Percentiles rank a stretch among this genome's conserved stretches.
Evolutionary conservation across 2,329 filamentous ascomycete species (phyloP).

Genomic region (Curvularia verruculosa): DNA sequence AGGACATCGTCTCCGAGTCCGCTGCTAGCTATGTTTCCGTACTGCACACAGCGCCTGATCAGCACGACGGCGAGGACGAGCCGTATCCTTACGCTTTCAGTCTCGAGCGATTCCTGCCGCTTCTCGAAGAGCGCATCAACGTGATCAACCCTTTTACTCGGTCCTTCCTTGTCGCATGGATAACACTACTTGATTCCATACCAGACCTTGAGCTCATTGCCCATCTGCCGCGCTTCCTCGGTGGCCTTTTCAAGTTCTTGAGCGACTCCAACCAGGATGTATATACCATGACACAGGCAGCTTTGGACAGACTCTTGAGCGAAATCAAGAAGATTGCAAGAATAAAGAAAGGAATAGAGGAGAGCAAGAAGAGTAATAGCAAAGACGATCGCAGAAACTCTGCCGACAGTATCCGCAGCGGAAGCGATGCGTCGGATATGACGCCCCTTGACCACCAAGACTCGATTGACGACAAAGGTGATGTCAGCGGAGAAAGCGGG

Average conservation of each 20-base stretch:
- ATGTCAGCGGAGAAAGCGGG: slow-evolving; percentile 48
- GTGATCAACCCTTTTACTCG: slow-evolving; percentile 94
- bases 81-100: slow-evolving; percentile 71
- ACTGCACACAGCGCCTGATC: slow-evolving; percentile 67
- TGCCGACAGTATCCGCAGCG: slow-evolving; percentile 58
- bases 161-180: slow-evolving; percentile 95
- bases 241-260: slow-evolving; percentile 87
- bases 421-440: slow-evolving; percentile 65
- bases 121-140: slow-evolving; percentile 91
- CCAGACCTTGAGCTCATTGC: slow-evolving; percentile 94
- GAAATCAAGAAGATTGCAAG: slow-evolving; percentile 95
- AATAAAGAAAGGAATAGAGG: slow-evolving; percentile 88
- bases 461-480: slow-evolving; percentile 59
- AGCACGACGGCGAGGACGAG: slow-evolving; percentile 44
- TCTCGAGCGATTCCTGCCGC: slow-evolving; percentile 84
- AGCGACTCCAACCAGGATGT: slow-evolving; percentile 92
- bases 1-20: slow-evolving; percentile 95
- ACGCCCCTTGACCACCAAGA: slow-evolving; percentile 48
- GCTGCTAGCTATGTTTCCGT: slow-evolving; percentile 94
- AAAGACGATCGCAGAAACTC: slow-evolving; percentile 73
- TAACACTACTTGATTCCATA: slow-evolving; percentile 92
- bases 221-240: slow-evolving; percentile 89
- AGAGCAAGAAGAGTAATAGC: slow-evolving; percentile 74
- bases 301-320: slow-evolving; percentile 85
- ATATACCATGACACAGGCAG: slow-evolving; percentile 88